These are phyloP conservation scores for Daldinia childiae DNA, from an alignment of 495 filamentous ascomycete genomes.

Conservation along the genomic window DNA sequence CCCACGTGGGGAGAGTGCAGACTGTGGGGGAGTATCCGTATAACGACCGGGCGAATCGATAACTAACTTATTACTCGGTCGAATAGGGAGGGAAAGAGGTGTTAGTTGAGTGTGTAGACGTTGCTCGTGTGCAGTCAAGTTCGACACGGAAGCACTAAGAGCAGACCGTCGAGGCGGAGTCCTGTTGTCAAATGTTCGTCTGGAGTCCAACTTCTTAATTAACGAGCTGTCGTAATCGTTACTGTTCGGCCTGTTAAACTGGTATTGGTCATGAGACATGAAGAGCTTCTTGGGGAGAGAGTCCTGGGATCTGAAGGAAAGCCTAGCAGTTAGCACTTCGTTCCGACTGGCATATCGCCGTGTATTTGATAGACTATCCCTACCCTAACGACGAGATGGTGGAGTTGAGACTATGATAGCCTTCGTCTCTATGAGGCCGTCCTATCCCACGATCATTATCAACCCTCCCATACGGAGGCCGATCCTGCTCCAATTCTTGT, in stretches of 20 bases:
- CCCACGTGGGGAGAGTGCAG: conserved; percentile 61
- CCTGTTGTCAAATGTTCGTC: conserved; percentile 64
- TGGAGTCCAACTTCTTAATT: conserved; percentile 76
- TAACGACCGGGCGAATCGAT: conserved; percentile 56
- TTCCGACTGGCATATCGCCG: neutral
- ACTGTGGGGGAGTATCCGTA: conserved; percentile 58
- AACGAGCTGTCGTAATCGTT: conserved; percentile 83
- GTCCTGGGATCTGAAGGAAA: conserved; percentile 42
- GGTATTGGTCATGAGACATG: conserved; percentile 57
- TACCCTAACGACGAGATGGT: conserved; percentile 46
- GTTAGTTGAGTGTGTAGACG: conserved; percentile 59
- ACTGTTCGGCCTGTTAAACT: conserved; percentile 65
- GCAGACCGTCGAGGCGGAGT: conserved; percentile 64
- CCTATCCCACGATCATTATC: conserved; percentile 36
- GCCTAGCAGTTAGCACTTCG: conserved; percentile 29
- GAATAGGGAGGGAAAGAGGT: conserved; percentile 61
- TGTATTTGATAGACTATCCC: conserved; percentile 15
- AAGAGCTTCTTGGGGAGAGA: conserved; percentile 52
- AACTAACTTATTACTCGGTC: conserved; percentile 46
- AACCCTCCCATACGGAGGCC: conserved; percentile 38
- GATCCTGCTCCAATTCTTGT: conserved; percentile 39
- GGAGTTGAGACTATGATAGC: conserved; percentile 48
- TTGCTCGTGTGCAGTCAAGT: conserved; percentile 54
- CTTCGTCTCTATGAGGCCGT: conserved; percentile 43
- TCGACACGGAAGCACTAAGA: conserved; percentile 58